Evolutionary conservation across 2,329 filamentous ascomycete species (phyloP).

Genomic region (Colletotrichum aenigma): DNA sequence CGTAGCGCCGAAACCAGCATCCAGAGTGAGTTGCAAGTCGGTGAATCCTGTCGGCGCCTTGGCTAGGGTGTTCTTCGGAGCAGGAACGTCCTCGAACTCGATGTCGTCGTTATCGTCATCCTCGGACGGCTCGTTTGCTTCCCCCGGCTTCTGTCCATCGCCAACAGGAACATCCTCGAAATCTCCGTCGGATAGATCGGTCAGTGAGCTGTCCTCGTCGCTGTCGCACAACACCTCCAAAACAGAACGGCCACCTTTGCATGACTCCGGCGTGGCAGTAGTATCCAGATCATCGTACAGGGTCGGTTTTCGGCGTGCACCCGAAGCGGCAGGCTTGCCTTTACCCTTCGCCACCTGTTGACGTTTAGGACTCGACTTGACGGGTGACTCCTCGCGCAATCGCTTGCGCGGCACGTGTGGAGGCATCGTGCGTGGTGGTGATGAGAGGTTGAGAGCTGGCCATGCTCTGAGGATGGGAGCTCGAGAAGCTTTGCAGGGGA

Average conservation of each 20-base stretch:
- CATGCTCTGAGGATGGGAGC: background rate
- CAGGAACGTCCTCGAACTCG: slow-evolving; percentile 63
- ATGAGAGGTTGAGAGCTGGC: background rate
- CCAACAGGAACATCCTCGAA: slow-evolving; percentile 51
- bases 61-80: slow-evolving; percentile 39
- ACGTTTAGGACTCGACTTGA: slow-evolving; percentile 24
- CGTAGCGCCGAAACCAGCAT: slow-evolving; percentile 59
- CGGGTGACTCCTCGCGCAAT: slow-evolving; percentile 43
- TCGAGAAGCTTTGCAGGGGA: slow-evolving; percentile 7
- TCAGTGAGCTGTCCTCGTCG: slow-evolving; percentile 52
- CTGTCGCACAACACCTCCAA: slow-evolving; percentile 49
- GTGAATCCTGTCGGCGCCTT: slow-evolving; percentile 58
- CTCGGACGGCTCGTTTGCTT: slow-evolving; percentile 33
- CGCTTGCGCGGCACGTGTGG: slow-evolving; percentile 72
- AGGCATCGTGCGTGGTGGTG: slow-evolving; percentile 57
- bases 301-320: slow-evolving; percentile 55
- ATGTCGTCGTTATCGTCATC: slow-evolving; percentile 67
- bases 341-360: slow-evolving; percentile 13
- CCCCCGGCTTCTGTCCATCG: slow-evolving; percentile 48
- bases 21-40: slow-evolving; percentile 76
- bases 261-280: slow-evolving; percentile 45
- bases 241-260: slow-evolving; percentile 44
- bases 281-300: slow-evolving; percentile 67
- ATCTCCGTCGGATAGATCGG: slow-evolving; percentile 61
- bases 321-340: background rate